Percentiles rank a stretch among this genome's conserved stretches.
Conservation (phyloP, 2,329 filamentous ascomycete genomes). For the Leptodontidium sp. region DNA sequence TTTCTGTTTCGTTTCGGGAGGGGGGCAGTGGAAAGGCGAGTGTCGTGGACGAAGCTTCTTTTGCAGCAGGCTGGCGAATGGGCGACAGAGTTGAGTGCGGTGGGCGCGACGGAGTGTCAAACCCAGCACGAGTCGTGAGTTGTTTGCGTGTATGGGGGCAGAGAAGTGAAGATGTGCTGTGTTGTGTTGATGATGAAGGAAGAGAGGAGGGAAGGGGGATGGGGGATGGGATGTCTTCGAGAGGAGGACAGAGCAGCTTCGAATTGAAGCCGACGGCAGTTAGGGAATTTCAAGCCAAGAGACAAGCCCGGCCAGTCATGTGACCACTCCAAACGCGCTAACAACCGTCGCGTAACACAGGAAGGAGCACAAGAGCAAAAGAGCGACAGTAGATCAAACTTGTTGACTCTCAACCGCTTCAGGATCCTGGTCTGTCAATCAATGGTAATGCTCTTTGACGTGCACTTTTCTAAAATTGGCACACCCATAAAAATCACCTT, state of each 20-base stretch:
- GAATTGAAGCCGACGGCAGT: conserved; percentile 10
- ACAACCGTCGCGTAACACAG: conserved; percentile 5
- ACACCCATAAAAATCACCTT: too few species aligned
- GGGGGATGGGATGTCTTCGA: neutral
- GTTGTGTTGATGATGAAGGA: neutral
- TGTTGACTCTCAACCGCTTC: neutral
- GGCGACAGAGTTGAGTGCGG: neutral
- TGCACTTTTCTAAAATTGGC: neutral
- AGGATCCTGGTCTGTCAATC: conserved; percentile 3
- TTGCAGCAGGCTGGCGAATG: conserved; percentile 17
- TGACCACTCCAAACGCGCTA: conserved; percentile 12
- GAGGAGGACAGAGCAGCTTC: neutral
- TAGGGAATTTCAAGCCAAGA: too few species aligned
- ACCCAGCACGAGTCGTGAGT: conserved; percentile 17
- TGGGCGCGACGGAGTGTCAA: conserved; percentile 12
- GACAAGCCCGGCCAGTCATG: neutral
- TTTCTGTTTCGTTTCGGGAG: conserved; percentile 43
- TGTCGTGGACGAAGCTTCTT: conserved; percentile 21
- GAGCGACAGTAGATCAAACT: conserved; percentile 6
- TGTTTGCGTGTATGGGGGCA: neutral
- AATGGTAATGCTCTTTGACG: neutral
- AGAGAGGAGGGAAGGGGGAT: neutral
- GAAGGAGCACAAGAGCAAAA: neutral
- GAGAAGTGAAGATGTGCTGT: neutral
- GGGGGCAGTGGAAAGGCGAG: conserved; percentile 27